Percentiles rank a stretch among this genome's conserved stretches.
phyloP scores from a whole-genome alignment of 768 basidiomycete species.

The Clitopilus passeckerianus region DNA sequence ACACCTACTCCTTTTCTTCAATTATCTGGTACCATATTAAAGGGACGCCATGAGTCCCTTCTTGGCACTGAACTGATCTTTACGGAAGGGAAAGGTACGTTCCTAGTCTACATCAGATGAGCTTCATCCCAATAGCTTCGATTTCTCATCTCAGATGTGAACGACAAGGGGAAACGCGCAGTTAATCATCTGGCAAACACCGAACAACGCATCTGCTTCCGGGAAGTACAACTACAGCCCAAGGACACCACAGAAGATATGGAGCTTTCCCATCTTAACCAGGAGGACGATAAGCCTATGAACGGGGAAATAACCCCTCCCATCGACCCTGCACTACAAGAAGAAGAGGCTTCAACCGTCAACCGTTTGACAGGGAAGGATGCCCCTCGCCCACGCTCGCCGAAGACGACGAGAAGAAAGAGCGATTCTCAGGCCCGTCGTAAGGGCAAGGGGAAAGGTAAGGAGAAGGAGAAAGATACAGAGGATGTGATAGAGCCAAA shows the following conservation, averaged over 20 bases:
- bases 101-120: neutral
- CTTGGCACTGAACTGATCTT: slow-evolving; percentile 78
- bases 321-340: slow-evolving; percentile 4
- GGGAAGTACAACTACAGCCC: slow-evolving; percentile 56
- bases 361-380: slow-evolving; percentile 25
- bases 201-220: slow-evolving; percentile 68
- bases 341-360: slow-evolving; percentile 9
- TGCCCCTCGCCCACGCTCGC: slow-evolving; percentile 3
- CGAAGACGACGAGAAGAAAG: neutral
- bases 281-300: slow-evolving; percentile 7
- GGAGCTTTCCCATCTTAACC: slow-evolving; percentile 1
- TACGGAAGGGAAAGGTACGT: slow-evolving; percentile 58
- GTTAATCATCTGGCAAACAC: slow-evolving; percentile 57
- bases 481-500: neutral
- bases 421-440: neutral
- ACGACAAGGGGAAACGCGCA: slow-evolving; percentile 44
- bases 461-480: slow-evolving; percentile 5
- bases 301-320: neutral
- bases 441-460: neutral
- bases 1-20: slow-evolving; percentile 76
- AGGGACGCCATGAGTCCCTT: slow-evolving; percentile 61
- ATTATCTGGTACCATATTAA: slow-evolving; percentile 68
- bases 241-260: slow-evolving; percentile 18
- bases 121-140: too few species aligned
- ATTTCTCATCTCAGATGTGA: slow-evolving; percentile 3